These are phyloP conservation scores for Elaphomyces granulatus DNA, from an alignment of 495 filamentous ascomycete species.

Conservation along the genomic window DNA sequence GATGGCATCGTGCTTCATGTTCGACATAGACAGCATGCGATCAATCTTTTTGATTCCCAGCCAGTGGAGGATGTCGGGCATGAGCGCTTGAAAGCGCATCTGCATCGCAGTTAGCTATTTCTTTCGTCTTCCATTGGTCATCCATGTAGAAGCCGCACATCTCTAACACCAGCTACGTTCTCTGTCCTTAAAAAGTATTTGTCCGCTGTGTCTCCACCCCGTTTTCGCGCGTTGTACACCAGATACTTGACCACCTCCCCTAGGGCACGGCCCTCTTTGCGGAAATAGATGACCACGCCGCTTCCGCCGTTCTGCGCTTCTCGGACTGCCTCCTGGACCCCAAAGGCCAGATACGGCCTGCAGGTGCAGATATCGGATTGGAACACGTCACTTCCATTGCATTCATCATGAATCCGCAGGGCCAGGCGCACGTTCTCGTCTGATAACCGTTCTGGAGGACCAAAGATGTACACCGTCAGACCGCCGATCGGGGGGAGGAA, in stretches of 20 bases:
- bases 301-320: conserved; percentile 90
- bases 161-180: conserved; percentile 90
- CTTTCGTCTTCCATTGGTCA: neutral
- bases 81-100: conserved; percentile 99
- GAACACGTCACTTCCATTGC: conserved; percentile 96
- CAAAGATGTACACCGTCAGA: conserved; percentile 93
- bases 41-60: conserved; percentile 98
- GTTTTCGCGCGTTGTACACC: conserved; percentile 83
- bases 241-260: conserved; percentile 98
- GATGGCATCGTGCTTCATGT: conserved; percentile 99
- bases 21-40: conserved; percentile 96
- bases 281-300: conserved; percentile 97
- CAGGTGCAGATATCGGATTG: conserved; percentile 98
- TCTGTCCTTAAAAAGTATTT: conserved; percentile 97
- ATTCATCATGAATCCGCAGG: conserved; percentile 90
- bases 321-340: conserved; percentile 91
- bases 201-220: conserved; percentile 74
- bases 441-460: conserved; percentile 82
- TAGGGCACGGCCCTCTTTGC: conserved; percentile 87
- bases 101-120: conserved; percentile 8
- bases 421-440: conserved; percentile 74
- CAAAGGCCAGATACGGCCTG: conserved; percentile 91
- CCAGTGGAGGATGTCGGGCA: conserved; percentile 98
- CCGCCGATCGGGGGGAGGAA: conserved; percentile 96
- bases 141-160: conserved; percentile 17